Conservation (phyloP, 2,329 filamentous ascomycete genomes). For the Fusarium nematophilum region DNA sequence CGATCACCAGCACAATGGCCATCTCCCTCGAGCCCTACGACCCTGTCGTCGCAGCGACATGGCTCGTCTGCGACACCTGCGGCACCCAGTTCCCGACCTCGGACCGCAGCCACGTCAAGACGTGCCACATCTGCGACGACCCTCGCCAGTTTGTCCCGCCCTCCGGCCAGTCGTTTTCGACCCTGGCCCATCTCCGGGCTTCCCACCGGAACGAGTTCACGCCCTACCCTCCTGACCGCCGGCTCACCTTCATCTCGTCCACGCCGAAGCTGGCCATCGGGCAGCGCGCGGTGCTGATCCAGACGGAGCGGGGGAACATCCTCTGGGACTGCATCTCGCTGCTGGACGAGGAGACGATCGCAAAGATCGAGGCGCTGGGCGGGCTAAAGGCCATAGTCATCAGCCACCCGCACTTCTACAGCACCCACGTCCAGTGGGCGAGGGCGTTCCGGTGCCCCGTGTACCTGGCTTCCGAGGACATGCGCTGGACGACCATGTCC, state of each 20-base stretch:
- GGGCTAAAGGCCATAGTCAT: constrained; percentile 79
- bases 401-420: constrained; percentile 86
- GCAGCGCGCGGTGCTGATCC: constrained; percentile 76
- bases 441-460: constrained; percentile 75
- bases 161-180: constrained; percentile 71
- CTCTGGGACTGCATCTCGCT: constrained; percentile 84
- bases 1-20: constrained; percentile 17
- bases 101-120: constrained; percentile 59
- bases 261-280: constrained; percentile 77
- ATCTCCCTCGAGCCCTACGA: constrained; percentile 40
- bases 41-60: constrained; percentile 24
- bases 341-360: constrained; percentile 73
- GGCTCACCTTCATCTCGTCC: constrained; percentile 60
- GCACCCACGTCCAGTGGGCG: constrained; percentile 81
- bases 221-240: constrained; percentile 56
- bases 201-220: constrained; percentile 66
- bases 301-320: constrained; percentile 74
- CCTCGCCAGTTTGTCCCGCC: constrained; percentile 75
- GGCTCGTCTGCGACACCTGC: constrained; percentile 74
- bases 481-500: constrained; percentile 68
- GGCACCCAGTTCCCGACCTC: constrained; percentile 70
- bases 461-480: constrained; percentile 74
- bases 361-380: constrained; percentile 67
- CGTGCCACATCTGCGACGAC: constrained; percentile 80
- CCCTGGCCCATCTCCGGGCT: constrained; percentile 59